Evolutionary conservation across 2,329 filamentous ascomycete species (phyloP).

Genomic region (Chaetothyriales sp.): DNA sequence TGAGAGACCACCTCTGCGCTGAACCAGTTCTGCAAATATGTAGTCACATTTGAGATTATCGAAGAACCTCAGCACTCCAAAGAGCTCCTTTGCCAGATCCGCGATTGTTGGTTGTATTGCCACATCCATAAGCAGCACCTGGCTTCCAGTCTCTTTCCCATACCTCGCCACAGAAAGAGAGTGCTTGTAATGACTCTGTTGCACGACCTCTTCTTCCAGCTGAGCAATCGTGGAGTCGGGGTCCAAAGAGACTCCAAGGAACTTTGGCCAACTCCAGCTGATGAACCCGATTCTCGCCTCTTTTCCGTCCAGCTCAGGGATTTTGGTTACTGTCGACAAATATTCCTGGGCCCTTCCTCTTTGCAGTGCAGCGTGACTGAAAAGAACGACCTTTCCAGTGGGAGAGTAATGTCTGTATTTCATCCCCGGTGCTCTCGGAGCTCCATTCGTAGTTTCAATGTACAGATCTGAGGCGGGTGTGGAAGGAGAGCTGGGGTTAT

Average conservation of each 20-base stretch:
- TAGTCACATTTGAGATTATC: constrained; percentile 64
- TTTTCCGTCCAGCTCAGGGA: not conserved
- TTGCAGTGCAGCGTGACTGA: constrained; percentile 27
- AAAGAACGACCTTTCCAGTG: constrained; percentile 69
- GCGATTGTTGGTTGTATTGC: constrained; percentile 52
- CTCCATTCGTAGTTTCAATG: constrained; percentile 16
- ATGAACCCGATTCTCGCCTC: constrained; percentile 17
- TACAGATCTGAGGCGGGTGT: constrained; percentile 2
- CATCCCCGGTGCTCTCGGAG: constrained; percentile 85
- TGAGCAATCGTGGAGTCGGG: not conserved
- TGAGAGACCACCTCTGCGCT: constrained; percentile 8
- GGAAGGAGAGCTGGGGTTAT: constrained; percentile 33
- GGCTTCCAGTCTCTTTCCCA: not conserved
- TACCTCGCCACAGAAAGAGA: not conserved
- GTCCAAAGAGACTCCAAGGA: constrained; percentile 7
- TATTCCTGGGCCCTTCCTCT: constrained; percentile 4
- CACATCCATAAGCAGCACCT: not conserved
- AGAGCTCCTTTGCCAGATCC: constrained; percentile 71
- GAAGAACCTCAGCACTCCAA: constrained; percentile 71
- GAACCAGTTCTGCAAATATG: constrained; percentile 82
- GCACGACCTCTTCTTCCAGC: too few relatives aligned
- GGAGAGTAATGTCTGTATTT: constrained; percentile 98
- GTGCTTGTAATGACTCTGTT: not conserved
- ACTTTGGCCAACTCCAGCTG: constrained; percentile 18
- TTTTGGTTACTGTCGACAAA: not conserved